Base-by-base conservation (phyloP, 768 basidiomycete genomes). In the Boletus bicolor region DNA sequence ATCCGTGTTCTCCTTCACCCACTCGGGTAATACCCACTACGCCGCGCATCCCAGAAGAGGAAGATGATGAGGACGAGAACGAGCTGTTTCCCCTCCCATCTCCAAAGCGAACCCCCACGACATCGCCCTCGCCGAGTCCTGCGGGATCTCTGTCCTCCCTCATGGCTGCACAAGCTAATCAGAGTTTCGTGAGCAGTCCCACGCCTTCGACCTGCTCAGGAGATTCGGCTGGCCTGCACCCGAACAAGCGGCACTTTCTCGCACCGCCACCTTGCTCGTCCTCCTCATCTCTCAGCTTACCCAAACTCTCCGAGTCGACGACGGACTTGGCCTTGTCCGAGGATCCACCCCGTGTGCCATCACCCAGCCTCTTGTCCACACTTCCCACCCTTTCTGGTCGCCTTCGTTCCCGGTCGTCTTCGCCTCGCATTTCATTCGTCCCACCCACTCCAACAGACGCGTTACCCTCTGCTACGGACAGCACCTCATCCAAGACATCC, bases 21-120 rank as follows among this genome's bases (percentile, higher is more conserved):
- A 38, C 51, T 11, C 14, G 55, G 19, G 10, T 48, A 7, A 54
- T 30, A 6, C 62, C 54, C 10, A 51, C 60, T 19, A 63, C 68
- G 10, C 59, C 67, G 12, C 54, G 60, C n/a, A 71, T 72, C 26
- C 66, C 72, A 4, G 72, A 73, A 55, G 74, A 75, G 48, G 68
- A 58, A 0, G 61, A 47, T 0, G 82, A 83, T 62, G 83, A 83
- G 34, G 78, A 82, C 49, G 82, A 84, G 57, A 75, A 77, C 12
- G 78, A 81, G 51, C 64, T 85, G 1, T 85, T 83, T 64, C 81
- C 81, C 1, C 73, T 86, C 21, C 85, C 84, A 9, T 81, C 82
- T 2, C 83, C 84, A 7, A 73, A 78, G 43, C 78, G 84, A 9
- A 76, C 80, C 0, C 84, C 84, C 1, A 71, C 63, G n/a, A 57